Evolutionary conservation across 164 flowering plant species (phyloP).

Genomic region (Stephania yunnanensis): DNA sequence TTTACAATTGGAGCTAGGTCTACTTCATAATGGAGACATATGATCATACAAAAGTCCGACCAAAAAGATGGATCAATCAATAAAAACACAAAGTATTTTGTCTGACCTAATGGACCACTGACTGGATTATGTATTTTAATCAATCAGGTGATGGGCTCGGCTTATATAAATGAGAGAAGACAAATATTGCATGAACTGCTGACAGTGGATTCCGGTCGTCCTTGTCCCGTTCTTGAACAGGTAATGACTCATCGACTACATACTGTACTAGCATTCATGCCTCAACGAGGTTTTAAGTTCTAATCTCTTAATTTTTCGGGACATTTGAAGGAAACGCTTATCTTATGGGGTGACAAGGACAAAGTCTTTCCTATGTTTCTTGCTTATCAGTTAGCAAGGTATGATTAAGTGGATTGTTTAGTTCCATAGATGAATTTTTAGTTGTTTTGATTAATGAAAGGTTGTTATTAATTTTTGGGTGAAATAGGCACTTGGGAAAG

Average conservation of each 20-base stretch:
- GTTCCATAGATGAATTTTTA: background rate
- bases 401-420: no score
- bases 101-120: no score
- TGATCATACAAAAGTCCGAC: no score
- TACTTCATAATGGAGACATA: no score
- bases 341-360: slow-evolving; percentile 39
- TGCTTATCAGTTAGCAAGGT: slow-evolving; percentile 16
- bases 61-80: no score
- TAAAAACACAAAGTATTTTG: no score
- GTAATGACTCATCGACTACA: slow-evolving; percentile 11
- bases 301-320: no score
- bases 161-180: slow-evolving; percentile 24
- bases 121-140: background rate
- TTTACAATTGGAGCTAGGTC: no score
- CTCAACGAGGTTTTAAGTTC: no score
- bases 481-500: slow-evolving; percentile 48
- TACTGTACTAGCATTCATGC: no score
- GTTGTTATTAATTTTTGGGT: background rate
- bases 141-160: slow-evolving; percentile 23
- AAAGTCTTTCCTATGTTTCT: slow-evolving; percentile 12
- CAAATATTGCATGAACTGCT: slow-evolving; percentile 37
- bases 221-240: slow-evolving; percentile 29
- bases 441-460: background rate
- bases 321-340: slow-evolving; percentile 31
- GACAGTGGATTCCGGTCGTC: slow-evolving; percentile 13